Conservation (phyloP, 768 basidiomycete species). For the Kondoa subrosea region DNA sequence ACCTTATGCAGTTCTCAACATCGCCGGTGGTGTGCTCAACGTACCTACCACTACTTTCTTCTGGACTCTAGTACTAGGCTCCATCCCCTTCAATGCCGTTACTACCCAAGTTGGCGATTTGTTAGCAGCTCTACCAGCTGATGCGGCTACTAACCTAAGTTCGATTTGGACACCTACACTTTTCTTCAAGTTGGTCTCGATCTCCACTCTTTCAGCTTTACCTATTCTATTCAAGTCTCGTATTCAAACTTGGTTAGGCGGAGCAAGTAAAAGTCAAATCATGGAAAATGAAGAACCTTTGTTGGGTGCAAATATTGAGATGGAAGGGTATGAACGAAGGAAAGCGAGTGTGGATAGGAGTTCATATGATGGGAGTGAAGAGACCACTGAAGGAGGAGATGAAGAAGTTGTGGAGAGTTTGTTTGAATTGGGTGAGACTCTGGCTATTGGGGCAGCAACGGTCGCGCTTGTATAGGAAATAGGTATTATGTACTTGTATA, state of each 20-base stretch:
- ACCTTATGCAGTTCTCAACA: constrained; percentile 28
- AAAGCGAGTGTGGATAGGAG: neutral
- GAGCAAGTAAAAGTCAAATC: neutral
- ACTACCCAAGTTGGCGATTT: constrained; percentile 25
- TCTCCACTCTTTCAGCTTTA: constrained; percentile 23
- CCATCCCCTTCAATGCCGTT: constrained; percentile 28
- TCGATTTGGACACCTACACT: constrained; percentile 27
- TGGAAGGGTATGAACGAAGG: neutral
- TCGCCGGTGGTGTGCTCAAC: constrained; percentile 27
- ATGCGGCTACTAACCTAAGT: constrained; percentile 20
- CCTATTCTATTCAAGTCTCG: constrained; percentile 28
- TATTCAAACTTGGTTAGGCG: constrained; percentile 16
- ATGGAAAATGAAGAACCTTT: neutral
- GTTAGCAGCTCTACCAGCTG: constrained; percentile 8
- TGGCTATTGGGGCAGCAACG: neutral
- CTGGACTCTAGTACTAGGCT: constrained; percentile 27
- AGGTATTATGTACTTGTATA: no score
- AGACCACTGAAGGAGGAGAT: neutral
- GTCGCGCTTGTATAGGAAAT: neutral
- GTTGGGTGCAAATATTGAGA: no score
- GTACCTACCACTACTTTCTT: constrained; percentile 27
- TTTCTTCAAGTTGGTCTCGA: constrained; percentile 25
- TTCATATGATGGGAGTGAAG: neutral
- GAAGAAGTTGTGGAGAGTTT: neutral
- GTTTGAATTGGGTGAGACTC: neutral